Base-by-base conservation (phyloP, 768 basidiomycete species). In the Russula sp. region DNA sequence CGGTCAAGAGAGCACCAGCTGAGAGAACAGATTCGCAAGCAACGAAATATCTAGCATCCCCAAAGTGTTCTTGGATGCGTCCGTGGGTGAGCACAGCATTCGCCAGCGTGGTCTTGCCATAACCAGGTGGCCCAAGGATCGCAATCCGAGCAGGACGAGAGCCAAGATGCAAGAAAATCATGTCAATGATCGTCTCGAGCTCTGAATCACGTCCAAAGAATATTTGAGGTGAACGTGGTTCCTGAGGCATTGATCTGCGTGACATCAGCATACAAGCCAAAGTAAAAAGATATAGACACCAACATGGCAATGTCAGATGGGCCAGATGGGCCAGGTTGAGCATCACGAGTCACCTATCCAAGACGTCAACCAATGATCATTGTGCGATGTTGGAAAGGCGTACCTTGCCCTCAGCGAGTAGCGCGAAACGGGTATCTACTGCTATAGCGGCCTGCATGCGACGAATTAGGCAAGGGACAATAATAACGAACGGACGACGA, bases 41-140 rank as follows among this genome's bases (percentile, higher is more conserved):
- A 6, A 51, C 36, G 7, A 59, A 42, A 22, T 29, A 29, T 29
- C 25, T 29, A 29, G 25, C 25, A 2, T 29, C 3, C 2, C 25
- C 25, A 3, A 29, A 29, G 25, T 29, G 25, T 29, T 29, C 25
- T 29, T 29, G 25, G 25, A 29, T 3, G 25, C 25, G 25, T 29
- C 3, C 25, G 3, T 29, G 2, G 25, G 25, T 29, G 25, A 29
- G 42, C 29, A 59, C 49, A 1, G 58, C 49, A 14, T 50, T 48
- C 14, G 49, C 48, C 10, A 59, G 58, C 5, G 48, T 49, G 22
- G 38, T 59, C 25, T 29, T 29, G 5, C 58, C 58, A 36, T 49
- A 35, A 34, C 58, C 58, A 18, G 48, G 48, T 3, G 48, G 48
- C 7, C 58, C 58, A n/a, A 59, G 46, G 18, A 59, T 59, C 11